These are phyloP conservation scores for Trichoderma afroharzianum DNA, from an alignment of 2,329 filamentous ascomycete species.

Conservation along the genomic window DNA sequence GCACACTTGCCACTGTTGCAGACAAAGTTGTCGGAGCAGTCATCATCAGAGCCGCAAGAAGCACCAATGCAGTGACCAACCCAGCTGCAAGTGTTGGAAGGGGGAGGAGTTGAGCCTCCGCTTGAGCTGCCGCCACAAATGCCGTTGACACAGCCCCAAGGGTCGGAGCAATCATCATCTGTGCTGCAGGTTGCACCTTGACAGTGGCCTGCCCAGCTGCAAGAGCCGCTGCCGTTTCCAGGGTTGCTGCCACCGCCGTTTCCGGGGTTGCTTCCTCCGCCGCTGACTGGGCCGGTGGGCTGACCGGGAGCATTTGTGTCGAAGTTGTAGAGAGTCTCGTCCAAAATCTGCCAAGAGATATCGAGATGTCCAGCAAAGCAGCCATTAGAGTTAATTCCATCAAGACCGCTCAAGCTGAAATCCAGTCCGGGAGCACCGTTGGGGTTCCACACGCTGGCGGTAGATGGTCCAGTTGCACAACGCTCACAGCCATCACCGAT, in stretches of 20 bases:
- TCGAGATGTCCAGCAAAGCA: constrained; percentile 19
- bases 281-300: background rate
- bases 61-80: background rate
- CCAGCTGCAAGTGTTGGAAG: background rate
- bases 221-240: background rate
- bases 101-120: background rate
- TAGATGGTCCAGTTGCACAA: constrained; percentile 17
- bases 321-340: constrained; percentile 20
- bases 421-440: constrained; percentile 19
- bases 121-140: background rate
- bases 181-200: background rate
- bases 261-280: background rate
- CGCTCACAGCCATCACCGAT: constrained; percentile 21
- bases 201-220: constrained; percentile 1
- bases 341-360: constrained; percentile 18
- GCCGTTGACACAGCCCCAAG: background rate
- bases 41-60: background rate
- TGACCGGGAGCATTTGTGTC: constrained; percentile 12
- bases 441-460: constrained; percentile 17
- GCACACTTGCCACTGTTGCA: background rate
- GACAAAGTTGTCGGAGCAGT: background rate
- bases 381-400: constrained; percentile 11
- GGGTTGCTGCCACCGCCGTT: background rate
- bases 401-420: constrained; percentile 18
- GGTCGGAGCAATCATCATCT: background rate